Base-by-base conservation (phyloP, 139 green algal genomes). In the Picochlorum sp. region DNA sequence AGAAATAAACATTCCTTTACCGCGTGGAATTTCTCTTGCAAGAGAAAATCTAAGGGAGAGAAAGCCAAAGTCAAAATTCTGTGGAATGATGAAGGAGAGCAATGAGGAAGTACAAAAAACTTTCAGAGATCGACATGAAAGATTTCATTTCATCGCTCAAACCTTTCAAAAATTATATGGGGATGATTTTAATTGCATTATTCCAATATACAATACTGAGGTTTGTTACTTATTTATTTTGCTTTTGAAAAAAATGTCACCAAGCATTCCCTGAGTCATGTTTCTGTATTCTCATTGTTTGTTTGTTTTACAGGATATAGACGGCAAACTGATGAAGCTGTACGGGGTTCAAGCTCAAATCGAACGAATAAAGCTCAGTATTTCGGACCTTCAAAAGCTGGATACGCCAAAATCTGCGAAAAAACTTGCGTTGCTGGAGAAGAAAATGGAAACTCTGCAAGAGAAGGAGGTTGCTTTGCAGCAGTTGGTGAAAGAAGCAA, bases 141-240 rank as follows among this genome's bases (percentile, higher is more conserved):
- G 39, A n/a, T 47, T 47, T 3, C 18, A 14, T 5, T 28, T 51
- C 9, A 30, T 61, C 33, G 55, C 37, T 7, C 14, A 0, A 22
- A 61, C 55, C 9, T 61, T 61, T 0, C n/a, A 51, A 10, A 20
- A n/a, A 30, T 51, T 87, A 5, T 87, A 83, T 67, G 70, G 70
- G 0, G 50, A 73, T 4, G 74, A 83, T 24, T 87, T 87, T 69
- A 78, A 82, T 31, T 55, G 71, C 32, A 67, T 70, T 6, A 58
- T 82, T 13, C 74, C 76, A 18, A 57, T 82, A 26, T 56, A 61
- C 30, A 47, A 66, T 6, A 57, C 66, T 26, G 57, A 73, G 33
- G 10, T 33, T 20, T 26, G 68, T 14, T 56, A 70, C 49, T 26
- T 13, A 3, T n/a, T n/a, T n/a, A n/a, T n/a, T n/a, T n/a, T n/a